Percentiles rank a stretch among this genome's conserved stretches.
phyloP scores from a whole-genome alignment of 1,284 basidiomycete species.

The Pterulicium gracile region DNA sequence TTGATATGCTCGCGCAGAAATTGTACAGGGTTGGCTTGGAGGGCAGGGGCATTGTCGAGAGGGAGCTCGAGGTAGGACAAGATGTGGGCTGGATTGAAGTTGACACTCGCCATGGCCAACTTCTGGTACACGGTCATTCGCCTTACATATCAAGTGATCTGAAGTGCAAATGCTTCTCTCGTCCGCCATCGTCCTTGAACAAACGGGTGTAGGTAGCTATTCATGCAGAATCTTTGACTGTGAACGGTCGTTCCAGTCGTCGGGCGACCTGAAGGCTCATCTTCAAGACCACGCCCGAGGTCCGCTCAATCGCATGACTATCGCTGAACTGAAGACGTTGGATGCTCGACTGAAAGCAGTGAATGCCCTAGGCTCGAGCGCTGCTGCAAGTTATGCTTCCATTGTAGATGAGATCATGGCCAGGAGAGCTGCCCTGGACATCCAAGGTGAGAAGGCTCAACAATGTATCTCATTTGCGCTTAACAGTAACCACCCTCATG shows the following conservation, averaged over 20 bases:
- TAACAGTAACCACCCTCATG: background rate
- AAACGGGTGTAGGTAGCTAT: background rate
- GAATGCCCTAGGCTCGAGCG: background rate
- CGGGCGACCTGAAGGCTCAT: background rate
- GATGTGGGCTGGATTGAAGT: conserved; percentile 30
- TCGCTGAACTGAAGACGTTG: background rate
- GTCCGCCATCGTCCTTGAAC: background rate
- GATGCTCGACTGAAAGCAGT: background rate
- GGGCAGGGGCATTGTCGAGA: conserved; percentile 44
- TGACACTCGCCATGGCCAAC: background rate
- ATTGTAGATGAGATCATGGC: background rate
- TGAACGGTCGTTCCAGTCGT: conserved; percentile 1
- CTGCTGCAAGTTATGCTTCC: background rate
- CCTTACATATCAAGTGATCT: no score
- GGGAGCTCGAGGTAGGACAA: conserved; percentile 57
- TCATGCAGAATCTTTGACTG: background rate
- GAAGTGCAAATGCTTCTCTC: no score
- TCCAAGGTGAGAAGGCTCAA: background rate
- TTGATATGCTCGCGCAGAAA: conserved; percentile 52
- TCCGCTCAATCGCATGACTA: background rate
- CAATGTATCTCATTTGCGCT: background rate
- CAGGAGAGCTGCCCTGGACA: background rate
- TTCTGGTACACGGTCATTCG: no score
- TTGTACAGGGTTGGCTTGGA: conserved; percentile 41
- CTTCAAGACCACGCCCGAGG: background rate